phyloP scores from a whole-genome alignment of 306 rosid genomes.

The Begonia masoniana region DNA sequence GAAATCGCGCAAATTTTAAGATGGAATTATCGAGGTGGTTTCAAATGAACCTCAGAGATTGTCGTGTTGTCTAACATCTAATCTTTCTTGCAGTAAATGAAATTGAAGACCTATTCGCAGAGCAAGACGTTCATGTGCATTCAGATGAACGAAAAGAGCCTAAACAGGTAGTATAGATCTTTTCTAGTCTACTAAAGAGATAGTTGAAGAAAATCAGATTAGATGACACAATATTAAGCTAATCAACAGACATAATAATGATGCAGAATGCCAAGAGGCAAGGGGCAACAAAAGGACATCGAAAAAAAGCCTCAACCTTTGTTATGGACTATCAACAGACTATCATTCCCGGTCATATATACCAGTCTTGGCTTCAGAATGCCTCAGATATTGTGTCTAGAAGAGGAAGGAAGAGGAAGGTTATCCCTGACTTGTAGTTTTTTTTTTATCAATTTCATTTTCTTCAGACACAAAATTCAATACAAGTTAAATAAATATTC shows the following conservation, averaged over 20 bases:
- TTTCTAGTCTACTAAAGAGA: not conserved
- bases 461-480: not conserved
- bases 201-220: not conserved
- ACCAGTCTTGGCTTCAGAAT: conserved; percentile 72
- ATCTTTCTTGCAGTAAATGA: conserved; percentile 24
- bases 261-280: conserved; percentile 30
- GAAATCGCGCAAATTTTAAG: too few relatives aligned
- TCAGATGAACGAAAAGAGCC: conserved; percentile 18
- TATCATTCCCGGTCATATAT: conserved; percentile 47
- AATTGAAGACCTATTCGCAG: conserved; percentile 27
- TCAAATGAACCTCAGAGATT: too few relatives aligned
- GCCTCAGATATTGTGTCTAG: conserved; percentile 44
- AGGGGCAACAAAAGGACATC: conserved; percentile 37
- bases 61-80: conserved; percentile 7
- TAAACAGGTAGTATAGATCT: conserved; percentile 26
- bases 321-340: conserved; percentile 65
- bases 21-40: too few relatives aligned
- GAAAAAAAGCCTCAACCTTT: conserved; percentile 16
- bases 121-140: conserved; percentile 14
- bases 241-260: conserved; percentile 16
- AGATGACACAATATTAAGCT: not conserved
- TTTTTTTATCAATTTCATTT: conserved; percentile 6
- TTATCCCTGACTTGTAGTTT: conserved; percentile 14
- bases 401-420: conserved; percentile 60
- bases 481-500: too few relatives aligned